A percentile compares a stretch with the other conserved stretches of the same genome.
phyloP scores from a whole-genome alignment of 768 basidiomycete genomes.

The Amanita molliuscula region DNA sequence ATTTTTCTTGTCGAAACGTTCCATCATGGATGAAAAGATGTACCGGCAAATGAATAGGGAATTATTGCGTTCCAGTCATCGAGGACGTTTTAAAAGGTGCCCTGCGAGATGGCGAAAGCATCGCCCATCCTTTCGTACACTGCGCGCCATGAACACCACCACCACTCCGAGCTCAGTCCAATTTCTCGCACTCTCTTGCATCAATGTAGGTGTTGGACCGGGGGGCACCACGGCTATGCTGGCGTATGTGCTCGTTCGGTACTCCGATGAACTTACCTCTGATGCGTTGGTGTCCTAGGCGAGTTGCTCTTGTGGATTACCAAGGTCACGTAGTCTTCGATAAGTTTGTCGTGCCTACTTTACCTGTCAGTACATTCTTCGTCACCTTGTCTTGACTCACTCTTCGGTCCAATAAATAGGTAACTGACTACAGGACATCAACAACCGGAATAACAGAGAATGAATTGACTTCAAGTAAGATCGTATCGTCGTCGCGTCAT shows the following conservation, averaged over 20 bases:
- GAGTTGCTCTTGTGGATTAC: constrained; percentile 44
- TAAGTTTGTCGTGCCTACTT: constrained; percentile 57
- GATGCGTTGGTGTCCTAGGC: constrained; percentile 17
- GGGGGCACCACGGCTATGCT: constrained; percentile 78
- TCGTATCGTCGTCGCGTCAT: constrained; percentile 1
- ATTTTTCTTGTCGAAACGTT: constrained; percentile 2
- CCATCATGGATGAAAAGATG: neutral
- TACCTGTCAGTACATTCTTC: constrained; percentile 19
- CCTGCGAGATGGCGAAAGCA: neutral
- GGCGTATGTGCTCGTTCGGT: constrained; percentile 43
- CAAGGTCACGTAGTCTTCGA: constrained; percentile 51
- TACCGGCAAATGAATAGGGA: constrained; percentile 2
- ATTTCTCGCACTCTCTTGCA: constrained; percentile 51
- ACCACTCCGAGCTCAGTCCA: constrained; percentile 28
- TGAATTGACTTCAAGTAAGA: constrained; percentile 30
- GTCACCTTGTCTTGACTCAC: neutral
- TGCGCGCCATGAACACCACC: constrained; percentile 20
- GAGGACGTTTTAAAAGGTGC: constrained; percentile 1
- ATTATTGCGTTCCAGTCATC: neutral
- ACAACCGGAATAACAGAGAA: constrained; percentile 43
- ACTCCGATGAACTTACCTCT: neutral
- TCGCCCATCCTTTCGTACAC: neutral
- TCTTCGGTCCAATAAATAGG: constrained; percentile 21
- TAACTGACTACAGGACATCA: constrained; percentile 64
- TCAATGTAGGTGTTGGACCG: constrained; percentile 69